These are phyloP conservation scores for Eimeria acervulina DNA, from an alignment of 169 alveolate species.

Conservation along the genomic window DNA sequence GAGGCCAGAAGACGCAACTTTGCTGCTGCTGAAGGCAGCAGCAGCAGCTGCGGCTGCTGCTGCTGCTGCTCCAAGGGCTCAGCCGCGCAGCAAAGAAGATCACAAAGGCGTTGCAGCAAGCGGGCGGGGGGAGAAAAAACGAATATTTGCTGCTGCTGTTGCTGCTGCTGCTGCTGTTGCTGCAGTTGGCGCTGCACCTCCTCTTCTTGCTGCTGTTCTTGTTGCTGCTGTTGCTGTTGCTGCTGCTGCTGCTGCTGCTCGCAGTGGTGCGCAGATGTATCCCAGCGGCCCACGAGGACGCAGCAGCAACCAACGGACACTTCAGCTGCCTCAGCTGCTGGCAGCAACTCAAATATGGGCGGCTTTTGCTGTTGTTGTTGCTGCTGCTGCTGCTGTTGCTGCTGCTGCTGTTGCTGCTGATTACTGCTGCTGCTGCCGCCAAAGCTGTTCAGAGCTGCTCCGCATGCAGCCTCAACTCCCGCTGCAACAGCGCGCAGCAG, in stretches of 20 bases:
- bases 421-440: neutral
- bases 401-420: neutral
- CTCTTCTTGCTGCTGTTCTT: neutral
- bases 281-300: conserved; percentile 42
- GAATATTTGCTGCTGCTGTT: no score
- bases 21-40: neutral
- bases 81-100: neutral
- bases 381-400: neutral
- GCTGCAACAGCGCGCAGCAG: no score
- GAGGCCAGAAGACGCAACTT: neutral
- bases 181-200: neutral
- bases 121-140: neutral
- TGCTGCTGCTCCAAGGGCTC: no score
- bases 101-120: conserved; percentile 1
- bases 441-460: neutral
- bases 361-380: neutral
- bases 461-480: no score
- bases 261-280: no score
- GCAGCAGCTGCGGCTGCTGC: no score
- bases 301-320: conserved; percentile 3
- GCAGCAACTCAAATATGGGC: neutral
- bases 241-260: no score
- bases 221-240: neutral
- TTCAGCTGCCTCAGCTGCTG: conserved; percentile 37
- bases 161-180: neutral